phyloP scores from a whole-genome alignment of 352 stramenopile species.

The Pythium catenulatum region DNA sequence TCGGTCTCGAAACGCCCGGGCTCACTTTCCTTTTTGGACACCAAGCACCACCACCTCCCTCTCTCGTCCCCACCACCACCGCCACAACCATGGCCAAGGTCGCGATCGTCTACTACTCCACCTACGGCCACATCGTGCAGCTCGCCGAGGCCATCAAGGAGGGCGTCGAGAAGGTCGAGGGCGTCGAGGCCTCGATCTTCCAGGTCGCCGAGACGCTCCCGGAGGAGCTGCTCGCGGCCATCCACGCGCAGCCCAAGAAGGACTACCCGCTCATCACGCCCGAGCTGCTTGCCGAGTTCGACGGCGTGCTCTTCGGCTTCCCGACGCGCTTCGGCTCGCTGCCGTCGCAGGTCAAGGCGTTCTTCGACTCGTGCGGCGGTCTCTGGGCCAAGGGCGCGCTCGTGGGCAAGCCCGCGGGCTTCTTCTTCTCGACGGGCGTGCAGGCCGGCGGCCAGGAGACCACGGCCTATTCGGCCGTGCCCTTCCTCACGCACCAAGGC shows the following conservation, averaged over 20 bases:
- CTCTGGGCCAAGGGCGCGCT: slow-evolving; percentile 92
- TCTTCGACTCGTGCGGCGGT: slow-evolving; percentile 92
- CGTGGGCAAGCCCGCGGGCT: slow-evolving; percentile 91
- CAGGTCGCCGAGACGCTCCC: slow-evolving; percentile 85
- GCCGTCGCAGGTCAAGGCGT: slow-evolving; percentile 93
- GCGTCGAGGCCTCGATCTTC: slow-evolving; percentile 74
- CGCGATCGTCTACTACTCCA: slow-evolving; percentile 87
- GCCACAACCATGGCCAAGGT: slow-evolving; percentile 73
- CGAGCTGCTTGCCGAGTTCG: slow-evolving; percentile 74
- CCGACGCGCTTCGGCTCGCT: slow-evolving; percentile 90
- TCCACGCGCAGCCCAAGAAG: slow-evolving; percentile 82
- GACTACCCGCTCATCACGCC: slow-evolving; percentile 76
- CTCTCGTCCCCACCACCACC: too few species aligned
- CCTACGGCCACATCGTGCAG: slow-evolving; percentile 85
- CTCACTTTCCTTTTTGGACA: too few species aligned
- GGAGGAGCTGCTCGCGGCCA: slow-evolving; percentile 83
- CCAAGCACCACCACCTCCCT: too few species aligned
- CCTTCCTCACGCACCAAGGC: slow-evolving; percentile 94
- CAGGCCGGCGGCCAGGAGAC: slow-evolving; percentile 94
- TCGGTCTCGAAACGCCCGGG: too few species aligned
- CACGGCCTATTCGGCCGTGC: slow-evolving; percentile 87
- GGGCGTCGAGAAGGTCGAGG: slow-evolving; percentile 77
- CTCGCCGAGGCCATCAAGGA: slow-evolving; percentile 81
- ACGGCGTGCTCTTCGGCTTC: slow-evolving; percentile 93
- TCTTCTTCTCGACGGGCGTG: slow-evolving; percentile 93